Percentiles rank a stretch among this genome's conserved stretches.
phyloP scores from a whole-genome alignment of 352 stramenopile species.

The Pythium periplocum region DNA sequence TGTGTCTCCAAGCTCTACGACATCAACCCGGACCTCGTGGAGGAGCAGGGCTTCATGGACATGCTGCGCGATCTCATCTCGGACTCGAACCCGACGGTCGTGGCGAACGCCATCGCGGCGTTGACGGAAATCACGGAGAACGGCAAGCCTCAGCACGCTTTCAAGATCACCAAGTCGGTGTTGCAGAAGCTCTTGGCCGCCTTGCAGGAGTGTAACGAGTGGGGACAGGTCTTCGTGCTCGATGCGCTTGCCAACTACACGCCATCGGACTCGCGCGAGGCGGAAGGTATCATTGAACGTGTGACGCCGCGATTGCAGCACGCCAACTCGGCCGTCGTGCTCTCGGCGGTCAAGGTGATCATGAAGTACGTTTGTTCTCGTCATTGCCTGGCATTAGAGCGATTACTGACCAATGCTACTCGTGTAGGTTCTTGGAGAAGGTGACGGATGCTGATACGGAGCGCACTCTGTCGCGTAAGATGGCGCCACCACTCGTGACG shows the following conservation, averaged over 20 bases:
- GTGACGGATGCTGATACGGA: slow-evolving; percentile 93
- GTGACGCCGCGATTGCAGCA: slow-evolving; percentile 97
- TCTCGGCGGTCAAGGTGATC: slow-evolving; percentile 97
- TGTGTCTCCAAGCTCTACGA: slow-evolving; percentile 99
- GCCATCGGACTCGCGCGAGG: slow-evolving; percentile 93
- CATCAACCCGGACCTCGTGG: slow-evolving; percentile 96
- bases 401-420: neutral
- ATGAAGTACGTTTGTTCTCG: slow-evolving; percentile 51
- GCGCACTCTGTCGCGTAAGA: slow-evolving; percentile 90
- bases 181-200: slow-evolving; percentile 98
- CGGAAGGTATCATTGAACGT: slow-evolving; percentile 98
- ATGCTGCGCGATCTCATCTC: slow-evolving; percentile 97
- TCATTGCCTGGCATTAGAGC: neutral
- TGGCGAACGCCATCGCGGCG: slow-evolving; percentile 98
- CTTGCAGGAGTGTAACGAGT: slow-evolving; percentile 99
- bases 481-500: slow-evolving; percentile 98
- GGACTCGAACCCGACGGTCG: slow-evolving; percentile 97
- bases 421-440: slow-evolving; percentile 87
- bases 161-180: slow-evolving; percentile 95
- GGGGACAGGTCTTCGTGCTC: slow-evolving; percentile 98
- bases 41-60: slow-evolving; percentile 94
- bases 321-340: slow-evolving; percentile 98
- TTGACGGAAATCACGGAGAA: slow-evolving; percentile 97
- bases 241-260: slow-evolving; percentile 95
- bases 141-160: slow-evolving; percentile 82